Conservation (phyloP, 768 basidiomycete genomes). For the Cystofilobasidium ferigula region DNA sequence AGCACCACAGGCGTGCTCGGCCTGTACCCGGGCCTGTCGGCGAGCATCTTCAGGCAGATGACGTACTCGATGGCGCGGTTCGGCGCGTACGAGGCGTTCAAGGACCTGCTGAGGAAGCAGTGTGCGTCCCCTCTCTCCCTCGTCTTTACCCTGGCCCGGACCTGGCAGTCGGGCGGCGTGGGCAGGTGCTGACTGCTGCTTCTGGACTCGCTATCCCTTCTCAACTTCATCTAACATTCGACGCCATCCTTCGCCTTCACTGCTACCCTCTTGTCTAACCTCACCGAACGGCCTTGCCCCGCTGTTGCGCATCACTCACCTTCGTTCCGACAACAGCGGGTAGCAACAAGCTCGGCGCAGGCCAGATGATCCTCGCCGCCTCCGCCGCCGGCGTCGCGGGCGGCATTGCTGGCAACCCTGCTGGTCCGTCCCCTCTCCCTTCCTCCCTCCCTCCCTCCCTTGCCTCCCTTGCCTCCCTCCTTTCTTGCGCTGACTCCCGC, state of each 20-base stretch:
- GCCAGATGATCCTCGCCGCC: slow-evolving; percentile 21
- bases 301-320: not conserved
- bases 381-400: slow-evolving; percentile 23
- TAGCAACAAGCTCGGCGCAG: slow-evolving; percentile 2
- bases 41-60: slow-evolving; percentile 22
- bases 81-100: slow-evolving; percentile 25
- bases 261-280: too few relatives aligned
- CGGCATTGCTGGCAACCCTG: slow-evolving; percentile 26
- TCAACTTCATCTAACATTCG: too few relatives aligned
- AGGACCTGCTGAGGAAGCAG: slow-evolving; percentile 14
- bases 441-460: not conserved
- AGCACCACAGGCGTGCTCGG: slow-evolving; percentile 12
- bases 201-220: not conserved
- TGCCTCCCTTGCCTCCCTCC: not conserved
- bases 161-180: not conserved
- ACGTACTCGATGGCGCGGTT: slow-evolving; percentile 25
- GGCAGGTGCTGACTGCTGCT: not conserved
- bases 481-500: not conserved
- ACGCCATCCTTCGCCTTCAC: not conserved
- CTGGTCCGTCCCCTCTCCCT: slow-evolving; percentile 9
- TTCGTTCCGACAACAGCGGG: slow-evolving; percentile 1
- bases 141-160: not conserved
- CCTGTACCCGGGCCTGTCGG: slow-evolving; percentile 23
- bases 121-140: not conserved
- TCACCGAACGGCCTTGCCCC: not conserved